Evolutionary conservation across 75 land plant species (phyloP).

Genomic region (Isoetes taiwanensis): DNA sequence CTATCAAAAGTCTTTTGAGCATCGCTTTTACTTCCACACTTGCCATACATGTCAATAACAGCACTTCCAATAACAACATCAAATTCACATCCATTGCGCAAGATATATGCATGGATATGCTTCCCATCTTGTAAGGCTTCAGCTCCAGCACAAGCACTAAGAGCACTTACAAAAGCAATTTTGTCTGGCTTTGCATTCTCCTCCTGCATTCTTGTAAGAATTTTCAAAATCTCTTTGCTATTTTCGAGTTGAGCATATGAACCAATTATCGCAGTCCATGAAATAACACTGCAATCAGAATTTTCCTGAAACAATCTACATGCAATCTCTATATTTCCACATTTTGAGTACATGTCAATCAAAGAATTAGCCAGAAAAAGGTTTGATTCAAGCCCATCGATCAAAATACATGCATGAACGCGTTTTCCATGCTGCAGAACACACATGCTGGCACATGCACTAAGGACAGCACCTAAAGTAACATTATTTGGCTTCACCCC

Average conservation of each 20-base stretch:
- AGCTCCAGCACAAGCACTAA: slow-evolving; percentile 13
- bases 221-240: neutral
- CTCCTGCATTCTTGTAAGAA: neutral
- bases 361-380: slow-evolving; percentile 33
- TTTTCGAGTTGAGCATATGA: slow-evolving; percentile 12
- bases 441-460: slow-evolving; percentile 12
- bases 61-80: neutral
- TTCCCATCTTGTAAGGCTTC: slow-evolving; percentile 11
- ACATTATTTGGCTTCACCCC: slow-evolving; percentile 13
- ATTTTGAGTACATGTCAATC: slow-evolving; percentile 48
- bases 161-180: neutral
- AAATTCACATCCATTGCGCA: slow-evolving; percentile 17
- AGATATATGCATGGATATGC: slow-evolving; percentile 19
- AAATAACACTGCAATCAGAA: slow-evolving; percentile 28
- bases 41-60: slow-evolving; percentile 36
- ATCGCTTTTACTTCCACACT: slow-evolving; percentile 6
- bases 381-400: slow-evolving; percentile 10
- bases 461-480: slow-evolving; percentile 8
- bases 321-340: slow-evolving; percentile 30
- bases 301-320: slow-evolving; percentile 31
- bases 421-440: slow-evolving; percentile 7
- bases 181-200: neutral
- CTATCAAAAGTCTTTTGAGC: slow-evolving; percentile 19
- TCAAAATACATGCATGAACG: slow-evolving; percentile 6
- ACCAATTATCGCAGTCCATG: slow-evolving; percentile 49